Evolutionary conservation across 192 early-diverging fungal species (phyloP), one percentile per base, ranked within the genome.

Genomic region (Rhizophagus prolifer): DNA sequence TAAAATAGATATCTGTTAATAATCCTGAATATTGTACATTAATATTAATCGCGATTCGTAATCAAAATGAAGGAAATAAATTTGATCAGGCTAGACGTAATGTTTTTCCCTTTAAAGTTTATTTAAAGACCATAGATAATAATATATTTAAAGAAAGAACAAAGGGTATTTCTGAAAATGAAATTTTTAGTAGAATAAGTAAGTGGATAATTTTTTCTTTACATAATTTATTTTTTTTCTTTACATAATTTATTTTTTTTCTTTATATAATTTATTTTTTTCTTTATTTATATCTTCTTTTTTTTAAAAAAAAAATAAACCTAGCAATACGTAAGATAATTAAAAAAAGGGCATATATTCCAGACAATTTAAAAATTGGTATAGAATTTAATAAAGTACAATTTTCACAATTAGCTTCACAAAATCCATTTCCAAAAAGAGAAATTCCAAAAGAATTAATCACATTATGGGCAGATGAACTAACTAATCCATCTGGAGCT

Each of bases 21-120:
- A 25, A 54, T 70, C 69, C 69, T 3, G 47, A 70, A 26, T 70
- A 70, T 44, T 70, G 69, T 70, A n/a, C 69, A 46, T 9, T 70
- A 34, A 25, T 28, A 23, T 44, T 70, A 8, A 8, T 28, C 19
- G 69, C 69, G 14, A 70, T 70, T 28, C 34, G 44, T 54, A 70
- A 70, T n/a, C 26, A 21, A 14, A 41, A 50, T 50, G 69, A 70
- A 47, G 13, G 14, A 50, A 25, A 70, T 19, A 44, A 70, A 28
- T 50, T 25, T 50, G 69, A 54, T 50, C 44, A 9, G 12, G n/a
- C 13, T 25, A 70, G 44, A 47, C 41, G 46, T 25, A 25, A 54
- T 47, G 26, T 10, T 23, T 28, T 54, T 28, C 69, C 47, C 16
- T 26, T 44, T 70, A 26, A 21, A 28, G 6, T 54, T 36, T 28